Evolutionary conservation across 768 basidiomycete genomes (phyloP), one percentile per base, ranked within the genome.

Genomic region (Cystoderma amianthinum): DNA sequence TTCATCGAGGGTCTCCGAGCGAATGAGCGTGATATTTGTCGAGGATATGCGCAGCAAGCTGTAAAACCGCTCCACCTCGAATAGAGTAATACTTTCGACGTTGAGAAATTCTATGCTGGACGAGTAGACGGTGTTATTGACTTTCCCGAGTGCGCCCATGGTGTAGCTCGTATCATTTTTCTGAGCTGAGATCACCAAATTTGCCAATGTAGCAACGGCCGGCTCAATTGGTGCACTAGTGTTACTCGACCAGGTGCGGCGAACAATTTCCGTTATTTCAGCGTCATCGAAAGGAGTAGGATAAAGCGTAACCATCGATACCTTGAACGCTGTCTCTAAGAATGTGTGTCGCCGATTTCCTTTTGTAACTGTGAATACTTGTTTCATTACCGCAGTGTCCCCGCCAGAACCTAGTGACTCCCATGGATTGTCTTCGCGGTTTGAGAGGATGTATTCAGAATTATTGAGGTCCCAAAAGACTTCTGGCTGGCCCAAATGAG

Each of bases 301-400:
- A 4, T 38, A 23, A 12, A 32, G 13, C 17, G 44, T 39, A 24
- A 41, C 13, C 47, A 48, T 38, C 4, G 47, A 42, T 3, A 35
- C 34, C 21, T 46, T 43, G 36, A 41, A 34, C 12, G 36, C 36
- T 2, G 41, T 45, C 36, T 43, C 32, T 19, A 48, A 25, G 13
- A 48, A 40, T 15, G 47, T 46, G 13, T 48, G 44, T 12, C 41
- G 28, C 17, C 41, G 41, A 16, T 36, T 35, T 3, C 35, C 44
- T 32, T 48, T 48, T 19, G 47, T 45, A 19, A 46, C 23, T 10
- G 47, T 36, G 35, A 48, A 45, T 20, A 48, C 36, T n/a, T 45
- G 44, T 17, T 45, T 48, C 47, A 42, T 48, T 13, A 23, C 40
- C 4, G 44, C 47, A 6, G 47, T 45, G 13, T 44, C 40, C 18